Base-by-base conservation (phyloP, 2,329 filamentous ascomycete genomes). In the Botrytis paeoniae region DNA sequence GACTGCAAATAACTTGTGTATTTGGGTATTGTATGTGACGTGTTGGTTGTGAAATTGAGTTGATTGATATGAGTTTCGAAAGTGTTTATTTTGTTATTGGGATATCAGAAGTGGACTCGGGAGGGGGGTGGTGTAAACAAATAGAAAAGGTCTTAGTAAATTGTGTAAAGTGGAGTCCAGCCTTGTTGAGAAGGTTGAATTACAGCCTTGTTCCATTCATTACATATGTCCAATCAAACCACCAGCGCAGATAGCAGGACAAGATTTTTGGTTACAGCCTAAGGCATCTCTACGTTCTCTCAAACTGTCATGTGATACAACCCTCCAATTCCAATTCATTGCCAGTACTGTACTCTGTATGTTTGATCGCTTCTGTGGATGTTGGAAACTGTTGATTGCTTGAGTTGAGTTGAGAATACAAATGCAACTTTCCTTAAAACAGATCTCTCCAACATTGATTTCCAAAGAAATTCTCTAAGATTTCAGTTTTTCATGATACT, bases 321-420 rank as follows among this genome's bases (percentile, higher is more conserved):
- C 22, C 37, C 25, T 39, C 25, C 22, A 32, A 7, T 16, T 61
- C 35, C 22, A 61, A 61, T 61, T 18, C 60, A 62, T 39, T 16
- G 14, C 20, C 51, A 29, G 51, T 18, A 51, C 22, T 51, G 22
- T n/a, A 48, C 6, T 54, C n/a, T 54, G 51, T n/a, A 61, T 37
- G 59, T 6, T 35, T 61, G 25, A 25, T 61, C 59, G 59, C 59
- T 61, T 62, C 59, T 39, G 14, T 57, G n/a, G 51, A n/a, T 61
- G 35, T 39, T 61, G 35, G 60, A 62, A 62, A 62, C 22, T 25
- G 25, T 32, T n/a, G 8, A 35, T 37, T 37, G 63, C 18, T 25
- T 51, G 63, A 51, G 60, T 62, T 62, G 60, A 62, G 43, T 37
- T 37, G 63, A 65, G 43, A 51, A 51, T 65, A n/a, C 43, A 65